Percentiles rank a stretch among this genome's conserved stretches.
Evolutionary conservation across 768 basidiomycete species (phyloP).

Genomic region (Rhizopogon vulgaris): DNA sequence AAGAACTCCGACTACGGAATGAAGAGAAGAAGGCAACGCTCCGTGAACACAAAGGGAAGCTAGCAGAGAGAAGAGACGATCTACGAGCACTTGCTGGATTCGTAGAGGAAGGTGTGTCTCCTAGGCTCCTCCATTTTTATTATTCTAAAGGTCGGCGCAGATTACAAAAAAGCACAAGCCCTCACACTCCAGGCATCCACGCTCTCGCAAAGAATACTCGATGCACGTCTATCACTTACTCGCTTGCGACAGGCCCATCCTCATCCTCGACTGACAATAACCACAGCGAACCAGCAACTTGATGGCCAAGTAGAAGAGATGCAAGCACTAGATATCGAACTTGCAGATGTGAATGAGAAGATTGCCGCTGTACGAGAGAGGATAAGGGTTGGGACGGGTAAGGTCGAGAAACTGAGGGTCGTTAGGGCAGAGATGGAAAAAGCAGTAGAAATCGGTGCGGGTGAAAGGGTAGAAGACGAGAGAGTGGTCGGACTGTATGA

Average conservation of each 20-base stretch:
- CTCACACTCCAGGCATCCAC: slow-evolving; percentile 48
- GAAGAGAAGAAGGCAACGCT: slow-evolving; percentile 66
- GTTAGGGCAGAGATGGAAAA: slow-evolving; percentile 69
- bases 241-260: slow-evolving; percentile 79
- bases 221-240: slow-evolving; percentile 73
- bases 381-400: slow-evolving; percentile 49
- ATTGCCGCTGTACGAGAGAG: slow-evolving; percentile 52
- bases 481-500: slow-evolving; percentile 61
- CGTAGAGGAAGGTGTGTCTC: slow-evolving; percentile 58
- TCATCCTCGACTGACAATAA: slow-evolving; percentile 70
- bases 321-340: slow-evolving; percentile 65
- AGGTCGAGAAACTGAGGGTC: slow-evolving; percentile 52
- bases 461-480: slow-evolving; percentile 56
- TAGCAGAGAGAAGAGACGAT: slow-evolving; percentile 58
- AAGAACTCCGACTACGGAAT: slow-evolving; percentile 52
- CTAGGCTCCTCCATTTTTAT: not conserved
- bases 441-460: slow-evolving; percentile 42
- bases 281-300: slow-evolving; percentile 67
- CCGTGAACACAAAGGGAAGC: slow-evolving; percentile 55
- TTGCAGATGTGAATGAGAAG: slow-evolving; percentile 45
- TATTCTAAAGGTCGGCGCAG: slow-evolving; percentile 27
- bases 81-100: slow-evolving; percentile 57
- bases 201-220: slow-evolving; percentile 73
- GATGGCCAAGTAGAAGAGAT: slow-evolving; percentile 75
- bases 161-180: slow-evolving; percentile 51